Base-by-base conservation (phyloP, 441 rosid species). In the Eruca vesicaria region DNA sequence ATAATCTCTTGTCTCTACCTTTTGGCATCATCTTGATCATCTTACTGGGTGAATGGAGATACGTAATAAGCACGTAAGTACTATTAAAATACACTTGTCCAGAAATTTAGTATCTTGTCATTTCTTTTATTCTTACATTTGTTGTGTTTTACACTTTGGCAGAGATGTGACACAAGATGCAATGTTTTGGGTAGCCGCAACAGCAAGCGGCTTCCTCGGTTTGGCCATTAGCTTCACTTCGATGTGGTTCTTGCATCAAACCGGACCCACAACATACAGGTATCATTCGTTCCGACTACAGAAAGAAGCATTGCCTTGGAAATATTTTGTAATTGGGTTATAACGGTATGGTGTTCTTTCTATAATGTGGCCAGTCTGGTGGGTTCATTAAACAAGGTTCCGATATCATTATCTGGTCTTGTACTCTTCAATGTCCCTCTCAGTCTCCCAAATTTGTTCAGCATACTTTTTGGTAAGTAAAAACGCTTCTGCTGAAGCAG, bases 191-290 rank as follows among this genome's bases (percentile, higher is more conserved):
- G 81, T 90, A 26, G 86, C 82, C 9, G 91, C 93, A 70, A 95
- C 99, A 66, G 87, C 85, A 14, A 95, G 98, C 63, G 99, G 98
- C 32, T 82, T 94, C 16, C 87, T 94, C 21, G 99, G 97, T 75
- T 89, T 94, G 14, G 91, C 97, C 28, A 94, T 90, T 43, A 94
- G 97, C 85, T 92, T 94, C 87, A 90, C 98, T 29, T 94, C 99
- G 20, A 85, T 94, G 91, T 94, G 99, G 99, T 94, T 94, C 78
- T 68, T 94, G 68, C 90, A 84, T 81, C 97, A 94, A 87, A 94
- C 97, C 16, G 93, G 99, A 55, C 97, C 98, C 8, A 94, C 98
- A 61, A 94, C 98, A 10, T 92, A 90, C 79, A 92, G 98, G 97
- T 90, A 59, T 36, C 10, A 60, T 52, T 9, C 48, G 16, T 62